Conservation (phyloP, 1,284 basidiomycete species). For the Irpex sp. region DNA sequence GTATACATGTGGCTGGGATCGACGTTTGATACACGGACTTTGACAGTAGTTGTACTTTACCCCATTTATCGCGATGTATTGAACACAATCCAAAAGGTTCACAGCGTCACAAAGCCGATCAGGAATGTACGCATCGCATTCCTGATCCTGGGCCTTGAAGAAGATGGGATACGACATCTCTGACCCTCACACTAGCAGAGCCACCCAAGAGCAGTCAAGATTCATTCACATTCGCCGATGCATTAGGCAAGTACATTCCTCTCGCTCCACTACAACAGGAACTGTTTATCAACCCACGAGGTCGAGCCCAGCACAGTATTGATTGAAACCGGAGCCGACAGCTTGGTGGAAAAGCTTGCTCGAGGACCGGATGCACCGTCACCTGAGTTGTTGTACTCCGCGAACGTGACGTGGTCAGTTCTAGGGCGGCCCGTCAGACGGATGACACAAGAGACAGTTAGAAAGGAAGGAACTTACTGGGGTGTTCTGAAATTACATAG, state of each 20-base stretch:
- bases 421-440: slow-evolving; percentile 9
- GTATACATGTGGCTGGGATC: not conserved
- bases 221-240: not conserved
- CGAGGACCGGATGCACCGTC: slow-evolving; percentile 19
- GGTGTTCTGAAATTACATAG: slow-evolving; percentile 1
- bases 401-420: slow-evolving; percentile 25
- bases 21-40: slow-evolving; percentile 2
- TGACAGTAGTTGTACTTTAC: not conserved
- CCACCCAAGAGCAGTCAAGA: not conserved
- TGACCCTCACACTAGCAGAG: not conserved
- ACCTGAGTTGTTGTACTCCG: slow-evolving; percentile 23
- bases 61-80: not conserved
- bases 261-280: slow-evolving; percentile 14
- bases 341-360: slow-evolving; percentile 22
- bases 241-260: not conserved
- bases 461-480: slow-evolving; percentile 3
- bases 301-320: slow-evolving; percentile 21
- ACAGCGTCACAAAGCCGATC: slow-evolving; percentile 3
- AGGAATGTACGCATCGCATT: not conserved
- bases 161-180: not conserved
- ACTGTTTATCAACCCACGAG: slow-evolving; percentile 22
- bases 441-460: slow-evolving; percentile 12
- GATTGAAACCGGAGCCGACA: slow-evolving; percentile 20
- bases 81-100: not conserved
- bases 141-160: slow-evolving; percentile 5